phyloP scores from a whole-genome alignment of 805 yeast genomes.

The Candida argentea region DNA sequence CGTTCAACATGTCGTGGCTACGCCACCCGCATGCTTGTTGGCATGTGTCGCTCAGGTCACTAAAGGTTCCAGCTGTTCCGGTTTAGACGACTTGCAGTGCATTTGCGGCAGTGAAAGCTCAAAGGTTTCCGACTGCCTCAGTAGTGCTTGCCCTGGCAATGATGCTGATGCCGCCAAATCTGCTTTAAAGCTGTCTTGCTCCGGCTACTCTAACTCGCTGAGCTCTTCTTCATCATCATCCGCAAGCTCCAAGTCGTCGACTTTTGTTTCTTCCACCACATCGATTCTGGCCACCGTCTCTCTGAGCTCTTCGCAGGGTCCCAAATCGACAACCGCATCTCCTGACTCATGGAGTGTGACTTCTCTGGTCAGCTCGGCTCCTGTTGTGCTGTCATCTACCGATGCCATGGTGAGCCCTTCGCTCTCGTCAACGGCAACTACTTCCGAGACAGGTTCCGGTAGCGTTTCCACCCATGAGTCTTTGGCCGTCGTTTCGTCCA shows the following conservation, averaged over 20 bases:
- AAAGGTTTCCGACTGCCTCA: conserved; percentile 53
- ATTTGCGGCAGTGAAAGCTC: conserved; percentile 49
- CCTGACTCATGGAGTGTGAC: too few species aligned
- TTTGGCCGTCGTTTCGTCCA: conserved; percentile 13
- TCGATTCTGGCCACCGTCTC: too few species aligned
- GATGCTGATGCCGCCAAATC: conserved; percentile 46
- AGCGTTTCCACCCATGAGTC: too few species aligned
- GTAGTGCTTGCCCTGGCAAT: conserved; percentile 58
- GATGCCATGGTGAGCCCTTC: too few species aligned
- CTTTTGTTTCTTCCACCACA: too few species aligned
- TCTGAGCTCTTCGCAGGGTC: too few species aligned
- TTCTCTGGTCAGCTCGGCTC: too few species aligned
- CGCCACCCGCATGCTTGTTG: conserved; percentile 87
- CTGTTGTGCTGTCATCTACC: too few species aligned
- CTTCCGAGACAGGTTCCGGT: too few species aligned
- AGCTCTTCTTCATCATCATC: conserved; percentile 17
- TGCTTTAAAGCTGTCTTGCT: conserved; percentile 47
- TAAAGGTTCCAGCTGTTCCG: conserved; percentile 44
- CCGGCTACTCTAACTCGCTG: conserved; percentile 15
- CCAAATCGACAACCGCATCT: too few species aligned
- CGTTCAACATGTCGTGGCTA: conserved; percentile 36
- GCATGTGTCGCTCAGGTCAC: conserved; percentile 77
- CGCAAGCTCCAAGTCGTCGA: too few species aligned
- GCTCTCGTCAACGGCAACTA: too few species aligned
- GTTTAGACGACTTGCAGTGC: conserved; percentile 58